These are phyloP conservation scores for Rhodamnia argentea DNA, from an alignment of 345 rosid species.

Conservation along the genomic window DNA sequence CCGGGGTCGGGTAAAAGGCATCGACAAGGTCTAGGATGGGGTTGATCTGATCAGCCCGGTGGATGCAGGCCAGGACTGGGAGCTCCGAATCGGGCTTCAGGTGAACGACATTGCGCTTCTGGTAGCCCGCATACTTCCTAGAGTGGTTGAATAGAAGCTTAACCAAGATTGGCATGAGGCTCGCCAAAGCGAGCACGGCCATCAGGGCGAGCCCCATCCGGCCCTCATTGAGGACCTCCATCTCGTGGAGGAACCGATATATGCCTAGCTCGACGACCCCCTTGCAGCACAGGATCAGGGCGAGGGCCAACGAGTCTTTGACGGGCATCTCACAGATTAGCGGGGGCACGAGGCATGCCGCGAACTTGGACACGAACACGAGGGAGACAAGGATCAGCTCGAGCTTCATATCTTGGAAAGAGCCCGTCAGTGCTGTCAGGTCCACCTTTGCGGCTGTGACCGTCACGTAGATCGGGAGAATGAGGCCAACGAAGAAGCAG, in stretches of 20 bases:
- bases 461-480: constrained; percentile 24
- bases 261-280: constrained; percentile 5
- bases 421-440: neutral
- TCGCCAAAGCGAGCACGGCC: constrained; percentile 1
- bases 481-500: constrained; percentile 9
- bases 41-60: constrained; percentile 28
- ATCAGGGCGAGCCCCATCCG: neutral
- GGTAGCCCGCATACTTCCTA: constrained; percentile 42
- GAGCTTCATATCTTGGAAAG: neutral
- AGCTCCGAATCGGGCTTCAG: constrained; percentile 20
- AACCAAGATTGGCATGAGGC: constrained; percentile 28
- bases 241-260: neutral
- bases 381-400: neutral
- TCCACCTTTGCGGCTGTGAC: neutral
- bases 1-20: constrained; percentile 15
- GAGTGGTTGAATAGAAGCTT: constrained; percentile 35
- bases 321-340: constrained; percentile 1
- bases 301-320: constrained; percentile 1
- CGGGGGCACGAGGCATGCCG: neutral
- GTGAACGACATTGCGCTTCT: constrained; percentile 22
- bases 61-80: constrained; percentile 40
- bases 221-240: neutral
- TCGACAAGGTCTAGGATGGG: constrained; percentile 24
- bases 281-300: constrained; percentile 1
- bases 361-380: neutral